Percentiles rank a stretch among this genome's conserved stretches.
Evolutionary conservation across 2,329 filamentous ascomycete species (phyloP).

Genomic region (Aspergillus pseudoviridinutans): DNA sequence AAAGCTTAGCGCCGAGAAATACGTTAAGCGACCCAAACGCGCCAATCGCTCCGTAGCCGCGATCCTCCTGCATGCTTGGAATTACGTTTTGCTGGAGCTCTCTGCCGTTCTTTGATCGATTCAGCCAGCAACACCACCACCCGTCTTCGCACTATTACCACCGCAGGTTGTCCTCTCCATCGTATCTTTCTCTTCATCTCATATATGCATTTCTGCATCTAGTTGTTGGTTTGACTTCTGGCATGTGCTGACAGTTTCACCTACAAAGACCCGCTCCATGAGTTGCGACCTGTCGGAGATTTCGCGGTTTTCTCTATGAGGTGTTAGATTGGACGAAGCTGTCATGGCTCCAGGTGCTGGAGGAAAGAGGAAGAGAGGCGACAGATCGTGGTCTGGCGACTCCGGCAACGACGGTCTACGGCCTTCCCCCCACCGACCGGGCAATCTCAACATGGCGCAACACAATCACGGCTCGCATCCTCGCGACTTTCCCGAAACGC

Average conservation of each 20-base stretch:
- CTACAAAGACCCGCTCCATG: slow-evolving; percentile 25
- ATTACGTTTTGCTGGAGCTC: slow-evolving; percentile 3
- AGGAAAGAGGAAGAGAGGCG: slow-evolving; percentile 54
- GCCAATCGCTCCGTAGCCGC: slow-evolving; percentile 3
- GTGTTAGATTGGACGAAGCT: slow-evolving; percentile 22
- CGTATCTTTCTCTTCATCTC: background rate
- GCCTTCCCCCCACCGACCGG: slow-evolving; percentile 46
- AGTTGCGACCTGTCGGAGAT: slow-evolving; percentile 27
- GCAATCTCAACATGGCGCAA: slow-evolving; percentile 50
- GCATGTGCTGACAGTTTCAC: background rate
- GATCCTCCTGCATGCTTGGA: slow-evolving; percentile 1
- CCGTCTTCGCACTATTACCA: slow-evolving; percentile 11
- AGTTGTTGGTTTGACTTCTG: background rate
- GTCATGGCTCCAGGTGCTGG: slow-evolving; percentile 49
- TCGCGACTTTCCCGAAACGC: slow-evolving; percentile 36
- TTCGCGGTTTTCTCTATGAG: slow-evolving; percentile 24
- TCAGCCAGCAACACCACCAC: slow-evolving; percentile 3
- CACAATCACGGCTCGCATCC: slow-evolving; percentile 40
- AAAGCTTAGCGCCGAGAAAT: slow-evolving; percentile 6
- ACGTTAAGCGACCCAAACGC: slow-evolving; percentile 10
- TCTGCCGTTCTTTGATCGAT: slow-evolving; percentile 2
- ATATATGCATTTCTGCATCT: background rate
- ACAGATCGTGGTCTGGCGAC: slow-evolving; percentile 43
- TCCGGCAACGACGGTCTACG: slow-evolving; percentile 37
- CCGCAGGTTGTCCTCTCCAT: slow-evolving; percentile 9